Conservation (phyloP, 2,329 filamentous ascomycete species). For the Neopestalotiopsis rosae region DNA sequence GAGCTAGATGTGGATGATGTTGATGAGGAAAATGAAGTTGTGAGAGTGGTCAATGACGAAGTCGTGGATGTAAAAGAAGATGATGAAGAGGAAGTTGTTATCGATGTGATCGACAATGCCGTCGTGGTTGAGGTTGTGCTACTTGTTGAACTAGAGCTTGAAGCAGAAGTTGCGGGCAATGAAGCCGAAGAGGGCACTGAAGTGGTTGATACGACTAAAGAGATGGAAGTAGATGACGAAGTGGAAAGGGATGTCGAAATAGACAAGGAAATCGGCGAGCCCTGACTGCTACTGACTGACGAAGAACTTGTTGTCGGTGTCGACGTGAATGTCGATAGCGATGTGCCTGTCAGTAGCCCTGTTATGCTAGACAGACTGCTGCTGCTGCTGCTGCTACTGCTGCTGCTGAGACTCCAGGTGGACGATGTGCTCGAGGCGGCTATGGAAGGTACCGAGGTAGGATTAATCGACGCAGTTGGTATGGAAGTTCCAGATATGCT, state of each 20-base stretch:
- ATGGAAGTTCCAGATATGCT: background rate
- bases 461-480: background rate
- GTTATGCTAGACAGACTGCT: background rate
- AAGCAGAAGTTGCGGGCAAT: background rate
- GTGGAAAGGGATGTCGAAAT: background rate
- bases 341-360: background rate
- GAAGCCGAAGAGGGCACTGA: background rate
- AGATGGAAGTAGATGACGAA: background rate
- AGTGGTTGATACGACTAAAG: background rate
- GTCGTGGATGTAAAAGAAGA: background rate
- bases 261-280: background rate
- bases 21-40: background rate
- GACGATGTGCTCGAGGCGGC: background rate
- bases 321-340: background rate
- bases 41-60: background rate
- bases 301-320: background rate
- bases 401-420: background rate
- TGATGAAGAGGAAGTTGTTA: background rate
- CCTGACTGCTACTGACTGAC: background rate
- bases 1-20: background rate
- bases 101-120: background rate
- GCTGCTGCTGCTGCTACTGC: background rate
- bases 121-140: background rate
- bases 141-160: background rate
- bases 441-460: background rate